Evolutionary conservation across 371 early-diverging fungal genomes (phyloP).

Genomic region (Umbelopsis sp.): DNA sequence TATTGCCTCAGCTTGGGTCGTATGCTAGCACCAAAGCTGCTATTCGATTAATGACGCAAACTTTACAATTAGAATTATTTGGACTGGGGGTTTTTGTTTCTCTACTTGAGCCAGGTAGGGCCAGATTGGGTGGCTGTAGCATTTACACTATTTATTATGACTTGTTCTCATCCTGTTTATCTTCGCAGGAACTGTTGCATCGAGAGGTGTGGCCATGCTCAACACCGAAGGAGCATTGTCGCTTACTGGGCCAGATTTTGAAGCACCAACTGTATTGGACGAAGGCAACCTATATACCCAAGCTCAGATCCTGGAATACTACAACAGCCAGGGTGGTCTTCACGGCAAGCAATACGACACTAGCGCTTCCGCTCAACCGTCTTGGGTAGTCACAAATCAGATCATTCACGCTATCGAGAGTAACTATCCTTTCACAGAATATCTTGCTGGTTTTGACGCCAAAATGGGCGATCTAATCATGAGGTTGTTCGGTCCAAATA

Average conservation of each 20-base stretch:
- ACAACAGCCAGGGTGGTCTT: background rate
- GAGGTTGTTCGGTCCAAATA: background rate
- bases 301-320: background rate
- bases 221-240: background rate
- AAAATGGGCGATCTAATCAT: background rate
- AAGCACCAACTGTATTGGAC: background rate
- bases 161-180: background rate
- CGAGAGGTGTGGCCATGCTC: background rate
- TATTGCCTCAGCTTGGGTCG: background rate
- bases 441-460: background rate
- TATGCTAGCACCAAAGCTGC: background rate
- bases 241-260: background rate
- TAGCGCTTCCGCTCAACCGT: background rate
- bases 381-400: background rate
- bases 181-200: background rate
- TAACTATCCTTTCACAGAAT: background rate
- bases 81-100: background rate
- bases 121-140: background rate
- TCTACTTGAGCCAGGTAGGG: background rate
- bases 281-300: background rate
- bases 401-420: background rate
- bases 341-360: background rate
- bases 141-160: background rate
- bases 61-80: background rate
- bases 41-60: background rate